A percentile compares a stretch with the other conserved stretches of the same genome.
phyloP scores from a whole-genome alignment of 345 rosid species.

The Schrenkiella parvula region DNA sequence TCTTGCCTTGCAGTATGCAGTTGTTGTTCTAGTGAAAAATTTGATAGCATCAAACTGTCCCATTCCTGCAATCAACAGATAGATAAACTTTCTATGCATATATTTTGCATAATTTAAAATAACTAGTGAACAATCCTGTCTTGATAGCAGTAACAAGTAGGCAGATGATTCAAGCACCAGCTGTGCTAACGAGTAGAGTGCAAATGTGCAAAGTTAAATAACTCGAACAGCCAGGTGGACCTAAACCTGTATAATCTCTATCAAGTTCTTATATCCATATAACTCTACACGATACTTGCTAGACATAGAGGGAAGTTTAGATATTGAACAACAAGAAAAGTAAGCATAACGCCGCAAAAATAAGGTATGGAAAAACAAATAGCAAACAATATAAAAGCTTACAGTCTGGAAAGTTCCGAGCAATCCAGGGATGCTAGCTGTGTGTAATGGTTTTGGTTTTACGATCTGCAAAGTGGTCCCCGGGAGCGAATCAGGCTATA shows the following conservation, averaged over 20 bases:
- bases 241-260: neutral
- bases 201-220: neutral
- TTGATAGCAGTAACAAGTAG: neutral
- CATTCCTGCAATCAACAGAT: conserved; percentile 63
- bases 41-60: conserved; percentile 91
- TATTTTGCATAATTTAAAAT: neutral
- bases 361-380: neutral
- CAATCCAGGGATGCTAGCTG: conserved; percentile 96
- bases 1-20: conserved; percentile 95
- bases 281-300: neutral
- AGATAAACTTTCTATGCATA: neutral
- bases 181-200: neutral
- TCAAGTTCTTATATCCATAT: neutral
- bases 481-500: neutral
- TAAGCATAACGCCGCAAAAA: neutral
- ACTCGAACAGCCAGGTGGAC: neutral
- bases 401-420: conserved; percentile 92
- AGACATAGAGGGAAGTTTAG: neutral
- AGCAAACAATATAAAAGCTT: conserved; percentile 13
- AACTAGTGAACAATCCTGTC: neutral
- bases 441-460: conserved; percentile 78
- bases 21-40: conserved; percentile 95
- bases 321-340: neutral
- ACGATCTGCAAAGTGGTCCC: conserved; percentile 53
- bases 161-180: neutral